These are phyloP conservation scores for Symbiodinium pilosum DNA, from an alignment of 73 alveolate species.

Conservation along the genomic window DNA sequence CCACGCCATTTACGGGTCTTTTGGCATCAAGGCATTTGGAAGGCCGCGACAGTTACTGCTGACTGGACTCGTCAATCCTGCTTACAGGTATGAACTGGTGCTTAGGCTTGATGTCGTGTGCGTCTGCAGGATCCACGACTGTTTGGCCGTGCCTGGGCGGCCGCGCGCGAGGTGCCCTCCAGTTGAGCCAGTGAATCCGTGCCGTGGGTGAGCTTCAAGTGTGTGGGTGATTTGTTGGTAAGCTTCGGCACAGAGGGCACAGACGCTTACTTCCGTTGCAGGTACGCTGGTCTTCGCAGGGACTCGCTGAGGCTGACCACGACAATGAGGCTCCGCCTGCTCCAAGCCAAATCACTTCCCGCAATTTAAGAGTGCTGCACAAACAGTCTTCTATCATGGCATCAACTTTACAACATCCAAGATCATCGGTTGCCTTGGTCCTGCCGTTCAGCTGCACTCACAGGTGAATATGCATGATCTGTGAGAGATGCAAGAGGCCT, in stretches of 20 bases:
- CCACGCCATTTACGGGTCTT: constrained; percentile 29
- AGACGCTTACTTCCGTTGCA: neutral
- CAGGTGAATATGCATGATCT: neutral
- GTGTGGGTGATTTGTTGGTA: no score
- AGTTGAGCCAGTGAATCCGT: no score
- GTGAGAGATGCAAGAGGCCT: constrained; percentile 34
- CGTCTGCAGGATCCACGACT: neutral
- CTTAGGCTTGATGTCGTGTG: no score
- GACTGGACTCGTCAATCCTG: neutral
- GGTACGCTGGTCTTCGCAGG: constrained; percentile 41
- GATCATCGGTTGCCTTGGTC: no score
- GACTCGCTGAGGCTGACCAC: neutral
- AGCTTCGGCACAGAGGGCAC: neutral
- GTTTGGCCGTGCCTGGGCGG: neutral
- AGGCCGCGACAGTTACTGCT: neutral
- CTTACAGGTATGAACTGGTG: neutral
- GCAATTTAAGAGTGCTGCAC: no score
- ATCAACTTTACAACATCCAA: no score
- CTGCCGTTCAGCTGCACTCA: no score
- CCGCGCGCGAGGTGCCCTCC: neutral
- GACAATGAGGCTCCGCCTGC: neutral
- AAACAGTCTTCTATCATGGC: no score
- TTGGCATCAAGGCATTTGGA: constrained; percentile 34
- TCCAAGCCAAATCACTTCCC: no score
- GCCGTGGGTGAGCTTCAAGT: no score